Conservation (phyloP, 2,329 filamentous ascomycete genomes). For the Madurella fahalii region DNA sequence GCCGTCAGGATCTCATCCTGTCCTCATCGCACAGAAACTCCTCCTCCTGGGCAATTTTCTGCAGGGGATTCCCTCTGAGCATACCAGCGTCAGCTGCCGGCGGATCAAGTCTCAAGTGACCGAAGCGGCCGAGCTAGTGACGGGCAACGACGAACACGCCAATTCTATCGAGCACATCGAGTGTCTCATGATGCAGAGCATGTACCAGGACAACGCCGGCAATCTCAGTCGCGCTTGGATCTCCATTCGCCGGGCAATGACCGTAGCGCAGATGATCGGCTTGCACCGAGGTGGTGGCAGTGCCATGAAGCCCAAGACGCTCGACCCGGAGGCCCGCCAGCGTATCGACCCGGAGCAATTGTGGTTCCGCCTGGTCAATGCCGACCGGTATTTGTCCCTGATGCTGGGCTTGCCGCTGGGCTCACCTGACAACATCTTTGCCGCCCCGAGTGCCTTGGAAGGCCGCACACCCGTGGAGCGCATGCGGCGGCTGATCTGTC, state of each 20-base stretch:
- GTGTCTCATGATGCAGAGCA: slow-evolving; percentile 39
- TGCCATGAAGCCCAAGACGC: slow-evolving; percentile 19
- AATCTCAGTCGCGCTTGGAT: slow-evolving; percentile 40
- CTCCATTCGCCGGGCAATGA: slow-evolving; percentile 35
- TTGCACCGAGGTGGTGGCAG: slow-evolving; percentile 30
- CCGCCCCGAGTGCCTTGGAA: slow-evolving; percentile 27
- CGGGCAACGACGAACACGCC: too few relatives aligned
- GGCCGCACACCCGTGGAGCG: slow-evolving; percentile 30
- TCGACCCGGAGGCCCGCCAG: neutral
- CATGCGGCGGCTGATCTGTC: slow-evolving; percentile 33
- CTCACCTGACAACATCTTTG: slow-evolving; percentile 32
- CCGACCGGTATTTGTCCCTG: slow-evolving; percentile 35
- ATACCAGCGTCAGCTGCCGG: too few relatives aligned
- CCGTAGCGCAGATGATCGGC: slow-evolving; percentile 39
- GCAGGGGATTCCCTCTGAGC: too few relatives aligned
- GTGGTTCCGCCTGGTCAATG: slow-evolving; percentile 34
- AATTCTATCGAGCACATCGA: slow-evolving; percentile 40
- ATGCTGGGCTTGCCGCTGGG: slow-evolving; percentile 33
- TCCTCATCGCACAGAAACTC: too few relatives aligned
- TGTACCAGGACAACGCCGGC: slow-evolving; percentile 36
- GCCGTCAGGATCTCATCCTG: too few relatives aligned
- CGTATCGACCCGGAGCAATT: slow-evolving; percentile 18
- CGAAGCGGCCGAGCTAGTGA: too few relatives aligned
- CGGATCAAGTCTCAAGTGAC: too few relatives aligned
- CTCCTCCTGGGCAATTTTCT: too few relatives aligned